Evolutionary conservation across 257 asterid species (phyloP).

Genomic region (Penstemon newberryi): DNA sequence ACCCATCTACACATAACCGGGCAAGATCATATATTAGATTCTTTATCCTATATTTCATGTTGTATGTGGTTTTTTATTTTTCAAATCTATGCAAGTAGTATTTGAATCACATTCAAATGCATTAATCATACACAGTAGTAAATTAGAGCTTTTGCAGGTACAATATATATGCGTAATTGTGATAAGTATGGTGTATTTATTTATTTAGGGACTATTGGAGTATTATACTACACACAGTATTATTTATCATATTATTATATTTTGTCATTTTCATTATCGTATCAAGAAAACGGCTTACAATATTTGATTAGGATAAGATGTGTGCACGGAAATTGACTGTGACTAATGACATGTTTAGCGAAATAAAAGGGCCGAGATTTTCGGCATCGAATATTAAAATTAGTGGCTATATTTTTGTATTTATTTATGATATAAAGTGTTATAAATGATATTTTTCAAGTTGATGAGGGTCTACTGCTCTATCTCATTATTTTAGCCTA

Average conservation of each 20-base stretch:
- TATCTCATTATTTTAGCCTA: neutral
- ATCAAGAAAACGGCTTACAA: constrained; percentile 2
- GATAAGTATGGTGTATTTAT: no score
- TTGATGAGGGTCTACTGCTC: neutral
- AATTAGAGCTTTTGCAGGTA: no score
- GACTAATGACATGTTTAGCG: neutral
- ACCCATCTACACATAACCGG: no score
- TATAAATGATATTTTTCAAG: neutral
- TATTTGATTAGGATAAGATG: constrained; percentile 18
- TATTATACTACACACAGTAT: neutral
- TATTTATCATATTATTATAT: neutral
- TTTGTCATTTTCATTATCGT: neutral
- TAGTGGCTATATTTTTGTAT: neutral
- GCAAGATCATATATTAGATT: no score
- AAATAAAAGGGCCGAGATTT: constrained; percentile 8
- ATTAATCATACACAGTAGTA: no score
- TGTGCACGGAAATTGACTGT: neutral
- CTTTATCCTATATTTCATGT: no score
- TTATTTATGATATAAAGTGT: neutral
- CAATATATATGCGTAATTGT: neutral
- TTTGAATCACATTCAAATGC: no score
- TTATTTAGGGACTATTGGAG: no score
- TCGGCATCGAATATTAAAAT: neutral
- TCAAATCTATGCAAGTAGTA: no score
- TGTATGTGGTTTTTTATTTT: no score